Evolutionary conservation across 176 grass and related monocot species (phyloP).

Genomic region (Phoenix dactylifera): DNA sequence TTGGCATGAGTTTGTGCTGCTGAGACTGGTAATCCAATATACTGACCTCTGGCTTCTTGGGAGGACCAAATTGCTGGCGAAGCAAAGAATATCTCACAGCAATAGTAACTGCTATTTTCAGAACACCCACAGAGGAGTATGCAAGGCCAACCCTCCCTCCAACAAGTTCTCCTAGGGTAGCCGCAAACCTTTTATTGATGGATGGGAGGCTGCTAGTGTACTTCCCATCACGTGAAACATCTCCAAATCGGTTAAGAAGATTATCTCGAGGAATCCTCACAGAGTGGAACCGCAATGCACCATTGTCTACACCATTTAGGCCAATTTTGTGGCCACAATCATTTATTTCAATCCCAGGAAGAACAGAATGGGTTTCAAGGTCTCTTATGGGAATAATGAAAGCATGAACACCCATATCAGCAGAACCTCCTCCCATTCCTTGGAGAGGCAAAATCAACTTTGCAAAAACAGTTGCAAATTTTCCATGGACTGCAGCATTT

Average conservation of each 20-base stretch:
- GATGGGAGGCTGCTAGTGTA: slow-evolving; percentile 87
- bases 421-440: slow-evolving; percentile 58
- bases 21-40: slow-evolving; percentile 96
- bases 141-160: slow-evolving; percentile 81
- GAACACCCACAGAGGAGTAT: slow-evolving; percentile 67
- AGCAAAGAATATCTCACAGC: slow-evolving; percentile 85
- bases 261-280: slow-evolving; percentile 90
- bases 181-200: slow-evolving; percentile 89
- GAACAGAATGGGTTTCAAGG: slow-evolving; percentile 63
- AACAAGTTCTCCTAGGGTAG: slow-evolving; percentile 90
- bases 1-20: slow-evolving; percentile 92
- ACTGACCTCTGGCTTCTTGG: slow-evolving; percentile 75
- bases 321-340: slow-evolving; percentile 98
- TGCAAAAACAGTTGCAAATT: slow-evolving; percentile 90
- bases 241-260: slow-evolving; percentile 93
- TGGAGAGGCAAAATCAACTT: slow-evolving; percentile 84
- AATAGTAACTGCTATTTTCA: slow-evolving; percentile 86
- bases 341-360: slow-evolving; percentile 90
- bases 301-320: slow-evolving; percentile 96
- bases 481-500: slow-evolving; percentile 85
- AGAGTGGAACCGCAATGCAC: slow-evolving; percentile 65
- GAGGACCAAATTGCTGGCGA: slow-evolving; percentile 92
- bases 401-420: slow-evolving; percentile 93
- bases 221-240: slow-evolving; percentile 82
- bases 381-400: slow-evolving; percentile 88